Evolutionary conservation across 2,329 filamentous ascomycete genomes (phyloP).

Genomic region (Monilinia fructicola): DNA sequence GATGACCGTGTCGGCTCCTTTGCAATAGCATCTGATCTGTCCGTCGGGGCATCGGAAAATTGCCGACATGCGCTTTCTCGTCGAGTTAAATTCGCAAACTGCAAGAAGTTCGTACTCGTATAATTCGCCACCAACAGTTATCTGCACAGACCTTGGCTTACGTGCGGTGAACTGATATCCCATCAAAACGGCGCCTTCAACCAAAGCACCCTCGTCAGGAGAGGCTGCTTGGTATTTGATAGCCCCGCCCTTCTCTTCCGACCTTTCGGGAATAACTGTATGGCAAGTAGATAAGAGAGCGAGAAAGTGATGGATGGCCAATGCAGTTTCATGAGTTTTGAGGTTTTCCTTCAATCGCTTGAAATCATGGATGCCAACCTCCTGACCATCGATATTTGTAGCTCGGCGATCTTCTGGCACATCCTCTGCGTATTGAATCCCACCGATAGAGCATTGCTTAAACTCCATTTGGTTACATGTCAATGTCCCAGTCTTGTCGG

Average conservation of each 20-base stretch:
- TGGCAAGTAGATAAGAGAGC: constrained; percentile 86
- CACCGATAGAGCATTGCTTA: constrained; percentile 88
- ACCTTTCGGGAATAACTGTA: constrained; percentile 91
- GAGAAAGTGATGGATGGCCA: constrained; percentile 80
- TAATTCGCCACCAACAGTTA: constrained; percentile 70
- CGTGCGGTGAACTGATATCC: constrained; percentile 90
- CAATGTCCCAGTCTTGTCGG: constrained; percentile 93
- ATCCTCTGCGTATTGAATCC: constrained; percentile 90
- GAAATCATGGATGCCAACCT: constrained; percentile 70
- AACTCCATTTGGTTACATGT: constrained; percentile 99
- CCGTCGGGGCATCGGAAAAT: constrained; percentile 96
- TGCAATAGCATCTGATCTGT: constrained; percentile 90
- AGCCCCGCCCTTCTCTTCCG: constrained; percentile 70
- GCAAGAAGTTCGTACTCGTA: constrained; percentile 87
- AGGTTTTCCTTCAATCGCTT: constrained; percentile 61
- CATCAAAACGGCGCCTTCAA: constrained; percentile 81
- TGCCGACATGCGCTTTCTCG: constrained; percentile 94
- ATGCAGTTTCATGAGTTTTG: constrained; percentile 54
- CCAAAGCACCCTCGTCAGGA: constrained; percentile 93
- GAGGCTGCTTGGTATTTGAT: constrained; percentile 99
- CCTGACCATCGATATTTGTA: constrained; percentile 72
- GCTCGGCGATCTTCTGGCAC: constrained; percentile 87
- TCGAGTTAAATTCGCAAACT: constrained; percentile 99
- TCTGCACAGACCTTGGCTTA: constrained; percentile 84
- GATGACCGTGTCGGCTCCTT: constrained; percentile 97